These are phyloP conservation scores for Leccinum subgranulosum DNA, from an alignment of 768 basidiomycete genomes.

Conservation along the genomic window DNA sequence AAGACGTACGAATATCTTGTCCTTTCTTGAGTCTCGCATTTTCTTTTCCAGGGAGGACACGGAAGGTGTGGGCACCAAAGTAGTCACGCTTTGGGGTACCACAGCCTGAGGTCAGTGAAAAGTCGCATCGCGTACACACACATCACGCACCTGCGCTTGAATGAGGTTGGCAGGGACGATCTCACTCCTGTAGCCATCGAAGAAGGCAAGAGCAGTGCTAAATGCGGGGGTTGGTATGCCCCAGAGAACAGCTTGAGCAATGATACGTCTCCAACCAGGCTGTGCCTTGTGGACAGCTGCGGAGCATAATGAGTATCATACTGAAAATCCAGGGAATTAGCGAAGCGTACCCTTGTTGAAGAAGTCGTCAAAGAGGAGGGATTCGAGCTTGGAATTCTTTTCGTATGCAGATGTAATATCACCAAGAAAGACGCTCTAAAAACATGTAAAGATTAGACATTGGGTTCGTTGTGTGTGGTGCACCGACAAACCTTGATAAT, in stretches of 20 bases:
- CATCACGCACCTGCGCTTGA: conserved; percentile 74
- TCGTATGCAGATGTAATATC: conserved; percentile 90
- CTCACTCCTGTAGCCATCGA: conserved; percentile 97
- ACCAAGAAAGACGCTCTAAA: conserved; percentile 84
- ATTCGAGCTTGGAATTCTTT: conserved; percentile 83
- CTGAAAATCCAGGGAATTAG: not conserved
- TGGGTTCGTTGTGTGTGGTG: conserved; percentile 7
- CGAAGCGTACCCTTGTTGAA: conserved; percentile 77
- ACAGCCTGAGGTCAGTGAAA: conserved; percentile 3
- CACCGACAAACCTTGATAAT: conserved; percentile 79
- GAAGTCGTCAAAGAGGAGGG: conserved; percentile 93
- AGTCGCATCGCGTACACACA: not conserved
- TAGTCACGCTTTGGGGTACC: conserved; percentile 75
- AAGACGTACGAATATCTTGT: conserved; percentile 81
- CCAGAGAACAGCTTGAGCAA: conserved; percentile 96
- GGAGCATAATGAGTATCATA: not conserved
- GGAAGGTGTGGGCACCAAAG: conserved; percentile 99
- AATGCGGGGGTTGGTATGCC: conserved; percentile 98
- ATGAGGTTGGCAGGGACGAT: conserved; percentile 91
- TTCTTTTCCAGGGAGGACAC: conserved; percentile 88
- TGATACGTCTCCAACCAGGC: conserved; percentile 96
- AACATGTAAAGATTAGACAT: conserved; percentile 8
- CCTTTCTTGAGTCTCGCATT: conserved; percentile 75
- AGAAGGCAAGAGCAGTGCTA: conserved; percentile 97
- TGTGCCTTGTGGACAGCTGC: conserved; percentile 90